A percentile compares a stretch with the other conserved stretches of the same genome.
Evolutionary conservation across 441 rosid species (phyloP).

Genomic region (Syzygium syzygioides): DNA sequence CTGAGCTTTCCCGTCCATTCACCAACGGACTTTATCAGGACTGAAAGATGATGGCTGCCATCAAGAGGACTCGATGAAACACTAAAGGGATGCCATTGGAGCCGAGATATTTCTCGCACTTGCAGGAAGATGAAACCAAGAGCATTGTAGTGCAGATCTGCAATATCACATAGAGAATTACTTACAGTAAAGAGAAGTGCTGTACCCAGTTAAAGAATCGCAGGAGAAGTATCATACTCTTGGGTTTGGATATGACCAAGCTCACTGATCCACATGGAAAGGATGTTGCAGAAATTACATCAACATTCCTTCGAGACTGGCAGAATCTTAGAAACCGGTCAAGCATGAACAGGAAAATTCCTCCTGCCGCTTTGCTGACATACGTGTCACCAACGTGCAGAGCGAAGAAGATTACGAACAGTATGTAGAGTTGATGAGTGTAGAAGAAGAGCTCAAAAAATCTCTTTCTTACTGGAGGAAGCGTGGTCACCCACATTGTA

Average conservation of each 20-base stretch:
- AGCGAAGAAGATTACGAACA: neutral
- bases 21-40: slow-evolving; percentile 1
- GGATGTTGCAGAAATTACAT: neutral
- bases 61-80: slow-evolving; percentile 3
- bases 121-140: neutral
- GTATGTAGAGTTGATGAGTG: neutral
- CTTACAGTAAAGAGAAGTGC: neutral
- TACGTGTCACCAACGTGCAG: neutral
- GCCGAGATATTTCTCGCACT: neutral
- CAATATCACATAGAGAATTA: neutral
- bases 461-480: neutral
- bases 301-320: neutral
- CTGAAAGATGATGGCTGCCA: neutral
- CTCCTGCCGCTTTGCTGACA: slow-evolving; percentile 3
- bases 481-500: neutral
- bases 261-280: slow-evolving; percentile 2
- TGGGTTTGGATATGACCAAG: neutral
- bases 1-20: neutral
- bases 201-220: neutral
- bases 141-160: neutral
- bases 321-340: slow-evolving; percentile 2
- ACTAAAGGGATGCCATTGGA: slow-evolving; percentile 2
- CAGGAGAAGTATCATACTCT: neutral
- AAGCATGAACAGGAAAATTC: neutral
- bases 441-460: slow-evolving; percentile 6